Evolutionary conservation across 352 stramenopile genomes (phyloP).

Genomic region (Phytophthora hybrid): DNA sequence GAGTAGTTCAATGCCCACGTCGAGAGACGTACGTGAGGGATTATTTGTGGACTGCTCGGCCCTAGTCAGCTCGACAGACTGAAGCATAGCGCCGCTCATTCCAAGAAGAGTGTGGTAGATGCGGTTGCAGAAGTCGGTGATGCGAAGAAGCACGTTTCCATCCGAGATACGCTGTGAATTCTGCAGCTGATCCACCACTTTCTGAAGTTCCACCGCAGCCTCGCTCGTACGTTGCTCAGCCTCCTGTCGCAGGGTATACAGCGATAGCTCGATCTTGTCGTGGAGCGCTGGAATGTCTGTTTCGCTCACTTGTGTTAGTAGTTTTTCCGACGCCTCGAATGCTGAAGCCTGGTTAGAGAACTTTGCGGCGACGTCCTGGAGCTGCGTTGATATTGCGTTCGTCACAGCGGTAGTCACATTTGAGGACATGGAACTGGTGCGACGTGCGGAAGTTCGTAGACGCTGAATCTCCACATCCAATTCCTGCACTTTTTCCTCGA

Average conservation of each 20-base stretch:
- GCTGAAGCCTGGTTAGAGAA: slow-evolving; percentile 37
- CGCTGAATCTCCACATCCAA: slow-evolving; percentile 65
- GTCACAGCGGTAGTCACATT: slow-evolving; percentile 36
- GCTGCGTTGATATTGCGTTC: slow-evolving; percentile 37
- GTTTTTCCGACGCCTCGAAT: slow-evolving; percentile 44
- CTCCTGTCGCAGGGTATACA: slow-evolving; percentile 54
- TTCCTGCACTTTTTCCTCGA: slow-evolving; percentile 68
- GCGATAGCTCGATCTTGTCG: slow-evolving; percentile 48
- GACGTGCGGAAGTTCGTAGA: slow-evolving; percentile 47
- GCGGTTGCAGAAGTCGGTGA: slow-evolving; percentile 41
- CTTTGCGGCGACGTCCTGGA: slow-evolving; percentile 50
- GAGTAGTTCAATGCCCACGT: slow-evolving; percentile 53
- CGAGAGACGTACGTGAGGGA: slow-evolving; percentile 30
- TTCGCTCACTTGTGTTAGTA: slow-evolving; percentile 42
- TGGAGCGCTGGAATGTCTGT: slow-evolving; percentile 53
- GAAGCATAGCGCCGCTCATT: slow-evolving; percentile 57
- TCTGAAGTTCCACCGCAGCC: slow-evolving; percentile 44
- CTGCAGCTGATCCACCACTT: slow-evolving; percentile 42
- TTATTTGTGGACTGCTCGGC: slow-evolving; percentile 25
- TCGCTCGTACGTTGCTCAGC: slow-evolving; percentile 55
- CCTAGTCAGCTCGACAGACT: slow-evolving; percentile 52
- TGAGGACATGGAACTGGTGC: slow-evolving; percentile 44
- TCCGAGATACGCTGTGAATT: slow-evolving; percentile 30
- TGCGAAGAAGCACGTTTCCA: slow-evolving; percentile 33
- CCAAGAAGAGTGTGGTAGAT: slow-evolving; percentile 63